These are phyloP conservation scores for Suhomyces choctaworum DNA, from an alignment of 1,139 yeast species.

Conservation along the genomic window DNA sequence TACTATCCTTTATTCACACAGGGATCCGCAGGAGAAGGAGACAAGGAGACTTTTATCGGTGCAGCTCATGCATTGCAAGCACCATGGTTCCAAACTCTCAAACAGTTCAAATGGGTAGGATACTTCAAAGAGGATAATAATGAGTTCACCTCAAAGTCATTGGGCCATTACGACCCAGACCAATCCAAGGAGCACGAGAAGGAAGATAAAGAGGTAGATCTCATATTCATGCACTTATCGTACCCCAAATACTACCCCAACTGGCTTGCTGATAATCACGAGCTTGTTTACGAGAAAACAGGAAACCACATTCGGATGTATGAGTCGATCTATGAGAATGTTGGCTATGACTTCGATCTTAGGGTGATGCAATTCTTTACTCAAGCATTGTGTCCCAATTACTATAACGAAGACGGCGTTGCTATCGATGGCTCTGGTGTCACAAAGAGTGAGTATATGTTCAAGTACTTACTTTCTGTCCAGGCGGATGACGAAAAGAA, in stretches of 20 bases:
- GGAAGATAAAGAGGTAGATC: conserved; percentile 26
- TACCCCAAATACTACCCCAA: conserved; percentile 62
- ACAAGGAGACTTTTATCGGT: conserved; percentile 66
- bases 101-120: conserved; percentile 55
- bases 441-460: conserved; percentile 34
- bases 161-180: conserved; percentile 62
- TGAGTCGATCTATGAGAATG: conserved; percentile 37
- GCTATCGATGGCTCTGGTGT: conserved; percentile 29
- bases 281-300: conserved; percentile 38
- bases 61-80: conserved; percentile 55
- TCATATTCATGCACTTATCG: conserved; percentile 60
- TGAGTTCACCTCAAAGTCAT: conserved; percentile 51
- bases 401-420: conserved; percentile 31
- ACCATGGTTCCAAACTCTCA: conserved; percentile 55
- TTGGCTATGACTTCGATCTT: conserved; percentile 56
- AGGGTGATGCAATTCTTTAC: conserved; percentile 39
- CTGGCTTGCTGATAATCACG: conserved; percentile 48
- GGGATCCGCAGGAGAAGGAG: conserved; percentile 74
- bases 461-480: conserved; percentile 33
- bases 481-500: conserved; percentile 25
- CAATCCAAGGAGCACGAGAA: conserved; percentile 21
- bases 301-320: conserved; percentile 51
- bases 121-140: conserved; percentile 38
- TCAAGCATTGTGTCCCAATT: conserved; percentile 41
- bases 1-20: conserved; percentile 64